phyloP scores from a whole-genome alignment of 2,329 filamentous ascomycete species.

The Meredithiella fracta region DNA sequence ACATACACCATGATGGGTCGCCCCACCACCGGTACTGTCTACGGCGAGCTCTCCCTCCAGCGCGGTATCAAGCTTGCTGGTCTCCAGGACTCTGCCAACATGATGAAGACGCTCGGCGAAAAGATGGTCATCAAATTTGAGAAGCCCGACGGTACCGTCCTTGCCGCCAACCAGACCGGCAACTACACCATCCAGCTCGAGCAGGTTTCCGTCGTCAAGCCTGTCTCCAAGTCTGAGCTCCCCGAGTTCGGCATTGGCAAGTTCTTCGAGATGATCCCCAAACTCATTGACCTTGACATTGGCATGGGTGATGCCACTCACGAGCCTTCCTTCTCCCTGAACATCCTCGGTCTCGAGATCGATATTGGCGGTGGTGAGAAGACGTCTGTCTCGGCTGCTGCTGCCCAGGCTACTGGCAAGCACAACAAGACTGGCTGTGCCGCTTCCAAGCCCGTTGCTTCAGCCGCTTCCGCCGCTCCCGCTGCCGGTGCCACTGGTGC shows the following conservation, averaged over 20 bases:
- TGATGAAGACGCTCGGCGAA: slow-evolving; percentile 4
- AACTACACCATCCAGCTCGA: slow-evolving; percentile 11
- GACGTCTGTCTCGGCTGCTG: background rate
- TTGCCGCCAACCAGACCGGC: slow-evolving; percentile 9
- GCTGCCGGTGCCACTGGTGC: background rate
- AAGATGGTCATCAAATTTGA: slow-evolving; percentile 19
- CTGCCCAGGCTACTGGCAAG: background rate
- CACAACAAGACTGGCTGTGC: background rate
- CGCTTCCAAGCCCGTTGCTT: background rate
- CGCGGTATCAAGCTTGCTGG: slow-evolving; percentile 54
- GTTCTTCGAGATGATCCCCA: slow-evolving; percentile 16
- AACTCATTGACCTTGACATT: slow-evolving; percentile 22
- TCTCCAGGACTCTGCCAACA: slow-evolving; percentile 8
- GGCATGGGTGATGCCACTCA: slow-evolving; percentile 8
- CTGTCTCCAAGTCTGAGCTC: slow-evolving; percentile 8
- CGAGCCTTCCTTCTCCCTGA: slow-evolving; percentile 11
- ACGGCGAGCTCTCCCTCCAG: slow-evolving; percentile 26
- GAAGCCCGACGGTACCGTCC: slow-evolving; percentile 12
- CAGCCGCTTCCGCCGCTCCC: background rate
- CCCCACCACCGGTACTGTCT: slow-evolving; percentile 20
- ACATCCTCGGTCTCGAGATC: slow-evolving; percentile 8
- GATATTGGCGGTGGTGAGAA: slow-evolving; percentile 5
- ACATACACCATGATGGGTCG: slow-evolving; percentile 24
- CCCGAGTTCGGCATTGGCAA: slow-evolving; percentile 12
- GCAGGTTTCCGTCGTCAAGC: slow-evolving; percentile 13